Evolutionary conservation across 768 basidiomycete genomes (phyloP).

Genomic region (Phlegmacium glaucopus): DNA sequence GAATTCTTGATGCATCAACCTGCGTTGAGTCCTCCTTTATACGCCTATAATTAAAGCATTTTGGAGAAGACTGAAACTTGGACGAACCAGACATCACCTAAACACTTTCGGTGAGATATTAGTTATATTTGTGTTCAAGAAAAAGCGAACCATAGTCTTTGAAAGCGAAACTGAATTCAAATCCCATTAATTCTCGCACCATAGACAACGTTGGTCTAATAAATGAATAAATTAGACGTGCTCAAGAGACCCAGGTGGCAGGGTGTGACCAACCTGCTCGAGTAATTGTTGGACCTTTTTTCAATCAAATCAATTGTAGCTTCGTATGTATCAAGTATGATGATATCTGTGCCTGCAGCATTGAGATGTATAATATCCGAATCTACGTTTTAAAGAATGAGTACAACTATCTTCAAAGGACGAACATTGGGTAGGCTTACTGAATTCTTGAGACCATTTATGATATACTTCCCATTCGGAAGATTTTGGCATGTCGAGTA

Average conservation of each 20-base stretch:
- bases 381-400: constrained; percentile 8
- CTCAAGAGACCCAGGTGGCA: neutral
- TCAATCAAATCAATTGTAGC: constrained; percentile 40
- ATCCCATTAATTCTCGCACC: constrained; percentile 19
- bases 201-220: constrained; percentile 13
- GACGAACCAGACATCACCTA: too few relatives aligned
- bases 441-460: constrained; percentile 34
- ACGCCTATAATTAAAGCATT: neutral
- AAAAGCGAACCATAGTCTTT: constrained; percentile 9
- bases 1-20: constrained; percentile 15
- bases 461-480: constrained; percentile 35
- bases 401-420: neutral
- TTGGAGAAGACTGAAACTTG: neutral
- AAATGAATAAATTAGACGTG: neutral
- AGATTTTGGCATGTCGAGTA: constrained; percentile 26
- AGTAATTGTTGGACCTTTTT: constrained; percentile 37
- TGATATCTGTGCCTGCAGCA: too few relatives aligned
- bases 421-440: constrained; percentile 20
- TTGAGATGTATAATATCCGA: constrained; percentile 28
- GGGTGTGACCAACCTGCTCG: constrained; percentile 23
- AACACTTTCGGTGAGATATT: neutral
- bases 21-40: constrained; percentile 12
- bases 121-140: neutral
- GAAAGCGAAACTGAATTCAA: constrained; percentile 12
- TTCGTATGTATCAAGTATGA: constrained; percentile 33